A percentile compares a stretch with the other conserved stretches of the same genome.
Evolutionary conservation across 352 stramenopile genomes (phyloP).

Genomic region (Phytopythium sindhum): DNA sequence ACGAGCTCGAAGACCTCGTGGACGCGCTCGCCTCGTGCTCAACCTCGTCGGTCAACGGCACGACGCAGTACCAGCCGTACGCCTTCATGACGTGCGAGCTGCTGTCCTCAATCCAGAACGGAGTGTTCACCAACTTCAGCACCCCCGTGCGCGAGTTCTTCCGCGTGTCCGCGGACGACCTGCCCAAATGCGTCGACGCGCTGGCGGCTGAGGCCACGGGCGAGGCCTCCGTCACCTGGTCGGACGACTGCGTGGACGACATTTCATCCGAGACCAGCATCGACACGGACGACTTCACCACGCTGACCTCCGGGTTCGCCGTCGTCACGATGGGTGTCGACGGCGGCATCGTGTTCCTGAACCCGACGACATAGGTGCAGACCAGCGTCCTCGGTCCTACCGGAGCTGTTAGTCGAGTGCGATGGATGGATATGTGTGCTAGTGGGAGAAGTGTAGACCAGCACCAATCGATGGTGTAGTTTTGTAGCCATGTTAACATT

Average conservation of each 20-base stretch:
- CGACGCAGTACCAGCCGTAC: conserved; percentile 34
- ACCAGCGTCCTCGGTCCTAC: too few relatives aligned
- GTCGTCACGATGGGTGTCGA: conserved; percentile 54
- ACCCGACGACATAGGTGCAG: conserved; percentile 9
- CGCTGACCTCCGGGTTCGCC: conserved; percentile 43
- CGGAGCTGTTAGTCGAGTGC: too few relatives aligned
- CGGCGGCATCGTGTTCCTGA: conserved; percentile 52
- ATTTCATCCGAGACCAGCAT: conserved; percentile 58
- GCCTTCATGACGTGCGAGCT: conserved; percentile 64
- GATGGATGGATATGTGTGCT: too few relatives aligned
- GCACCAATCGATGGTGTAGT: not conserved
- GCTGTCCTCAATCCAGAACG: conserved; percentile 61
- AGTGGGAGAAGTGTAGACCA: not conserved
- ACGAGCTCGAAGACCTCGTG: conserved; percentile 42
- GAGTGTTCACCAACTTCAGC: conserved; percentile 77
- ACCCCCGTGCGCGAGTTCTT: conserved; percentile 55
- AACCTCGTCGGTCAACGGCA: conserved; percentile 39
- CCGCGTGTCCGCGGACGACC: conserved; percentile 28
- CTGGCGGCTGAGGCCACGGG: conserved; percentile 39
- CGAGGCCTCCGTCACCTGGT: conserved; percentile 37
- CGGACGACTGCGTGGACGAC: conserved; percentile 34
- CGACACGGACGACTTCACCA: conserved; percentile 50
- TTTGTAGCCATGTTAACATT: not conserved
- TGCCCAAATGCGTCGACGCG: conserved; percentile 54
- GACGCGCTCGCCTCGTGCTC: conserved; percentile 49